Evolutionary conservation across 2,329 filamentous ascomycete genomes (phyloP), one percentile per base, ranked within the genome.

Genomic region (Nigrospora oryzae): DNA sequence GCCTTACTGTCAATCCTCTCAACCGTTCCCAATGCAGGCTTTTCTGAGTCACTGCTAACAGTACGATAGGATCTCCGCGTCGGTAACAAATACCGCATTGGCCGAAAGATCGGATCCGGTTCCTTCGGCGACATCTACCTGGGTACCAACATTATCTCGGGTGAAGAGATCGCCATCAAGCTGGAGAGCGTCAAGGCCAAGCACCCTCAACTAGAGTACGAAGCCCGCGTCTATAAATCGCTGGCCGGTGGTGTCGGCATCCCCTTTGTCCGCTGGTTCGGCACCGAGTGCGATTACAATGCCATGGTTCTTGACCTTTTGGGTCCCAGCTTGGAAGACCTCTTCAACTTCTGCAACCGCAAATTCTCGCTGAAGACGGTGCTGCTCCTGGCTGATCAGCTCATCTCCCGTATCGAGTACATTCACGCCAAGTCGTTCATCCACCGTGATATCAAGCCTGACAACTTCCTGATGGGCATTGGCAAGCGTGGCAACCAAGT

Each of bases 321-420:
- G 47, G 93, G 93, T 35, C 93, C 93, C 55, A 93, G 86, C 61
- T 73, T 98, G 68, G 93, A 98, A 71, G 93, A 98, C 64, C 79
- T 98, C 32, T 98, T 98, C 87, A 97, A 98, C 81, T 97, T 97
- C 70, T 98, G 93, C 83, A 97, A 97, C 83, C 86, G 93, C 68
- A 97, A 97, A 68, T 98, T 97, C 75, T 96, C 93, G 12, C 74
- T 98, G 56, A 98, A 98, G 84, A 98, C 93, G 1, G 93, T 98
- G 28, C 79, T 98, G 37, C 81, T 98, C 23, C 81, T 98, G 41
- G 93, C 93, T 63, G 93, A 98, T 61, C 93, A 98, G 74, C 84
- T 96, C 67, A 97, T 98, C 66, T 97, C 91, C 54, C 90, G 93
- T 60, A 96, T 98, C 68, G 93, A 98, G 72, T 97, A 97, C 74